Evolutionary conservation across 768 basidiomycete species (phyloP).

Genomic region (Lactarius psammicola): DNA sequence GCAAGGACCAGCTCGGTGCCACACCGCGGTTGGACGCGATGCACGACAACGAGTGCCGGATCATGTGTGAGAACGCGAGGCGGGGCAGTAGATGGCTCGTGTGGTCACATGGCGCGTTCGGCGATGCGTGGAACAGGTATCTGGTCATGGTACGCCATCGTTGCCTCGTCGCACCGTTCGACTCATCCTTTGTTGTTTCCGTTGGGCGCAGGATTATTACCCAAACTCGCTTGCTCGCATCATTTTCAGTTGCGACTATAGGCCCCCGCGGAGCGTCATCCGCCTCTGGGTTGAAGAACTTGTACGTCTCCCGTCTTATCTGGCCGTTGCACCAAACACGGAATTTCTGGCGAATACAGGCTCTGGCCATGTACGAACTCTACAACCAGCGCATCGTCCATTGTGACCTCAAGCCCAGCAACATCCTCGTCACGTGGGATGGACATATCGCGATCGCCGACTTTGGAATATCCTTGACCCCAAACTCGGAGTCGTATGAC

Average conservation of each 20-base stretch:
- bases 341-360: not conserved
- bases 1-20: slow-evolving; percentile 1
- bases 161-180: not conserved
- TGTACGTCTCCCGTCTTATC: not conserved
- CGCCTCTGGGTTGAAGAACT: slow-evolving; percentile 23
- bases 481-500: not conserved
- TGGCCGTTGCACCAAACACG: too few species aligned
- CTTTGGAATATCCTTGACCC: slow-evolving; percentile 19
- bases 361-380: slow-evolving; percentile 35
- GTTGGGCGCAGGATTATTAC: slow-evolving; percentile 21
- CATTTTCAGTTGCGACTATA: not conserved
- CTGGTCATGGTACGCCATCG: slow-evolving; percentile 18
- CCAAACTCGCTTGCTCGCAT: slow-evolving; percentile 18
- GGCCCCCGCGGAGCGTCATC: not conserved
- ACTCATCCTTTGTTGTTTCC: not conserved
- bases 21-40: not conserved
- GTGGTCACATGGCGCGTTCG: slow-evolving; percentile 6
- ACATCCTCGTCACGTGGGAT: slow-evolving; percentile 27
- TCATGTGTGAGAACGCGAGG: slow-evolving; percentile 12
- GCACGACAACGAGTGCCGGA: slow-evolving; percentile 8
- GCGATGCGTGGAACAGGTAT: slow-evolving; percentile 20
- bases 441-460: slow-evolving; percentile 30
- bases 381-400: slow-evolving; percentile 44
- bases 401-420: slow-evolving; percentile 50
- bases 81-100: slow-evolving; percentile 4